Percentiles rank a stretch among this genome's conserved stretches.
Conservation (phyloP, 1,139 yeast species). For the Yamadazyma taylorii region DNA sequence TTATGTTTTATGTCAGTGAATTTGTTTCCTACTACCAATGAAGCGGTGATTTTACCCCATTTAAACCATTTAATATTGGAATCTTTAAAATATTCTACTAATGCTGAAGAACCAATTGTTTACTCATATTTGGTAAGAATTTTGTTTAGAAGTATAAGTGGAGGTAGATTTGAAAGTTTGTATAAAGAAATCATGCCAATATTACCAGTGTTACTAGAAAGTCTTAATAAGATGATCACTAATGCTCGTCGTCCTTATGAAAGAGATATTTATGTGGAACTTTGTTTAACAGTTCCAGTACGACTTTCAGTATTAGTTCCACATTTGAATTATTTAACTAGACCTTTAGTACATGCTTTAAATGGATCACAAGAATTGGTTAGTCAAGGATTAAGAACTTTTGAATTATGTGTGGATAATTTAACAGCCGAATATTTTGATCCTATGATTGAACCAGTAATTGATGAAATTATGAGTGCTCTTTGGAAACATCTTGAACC, state of each 20-base stretch:
- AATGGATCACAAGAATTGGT: constrained; percentile 90
- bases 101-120: constrained; percentile 89
- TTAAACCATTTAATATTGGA: constrained; percentile 78
- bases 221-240: constrained; percentile 77
- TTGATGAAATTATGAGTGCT: constrained; percentile 90
- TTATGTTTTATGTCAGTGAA: constrained; percentile 95
- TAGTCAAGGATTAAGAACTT: constrained; percentile 88
- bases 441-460: constrained; percentile 93
- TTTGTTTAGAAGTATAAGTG: constrained; percentile 90
- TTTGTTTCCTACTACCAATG: constrained; percentile 84
- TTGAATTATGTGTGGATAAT: constrained; percentile 96
- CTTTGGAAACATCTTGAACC: constrained; percentile 91
- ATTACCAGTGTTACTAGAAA: constrained; percentile 80
- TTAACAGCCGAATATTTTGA: constrained; percentile 95
- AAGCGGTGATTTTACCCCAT: constrained; percentile 83
- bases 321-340: constrained; percentile 80
- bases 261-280: constrained; percentile 88
- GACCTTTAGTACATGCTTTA: constrained; percentile 87
- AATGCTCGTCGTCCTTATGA: constrained; percentile 89
- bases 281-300: constrained; percentile 94
- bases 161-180: constrained; percentile 89
- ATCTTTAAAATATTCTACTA: constrained; percentile 76
- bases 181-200: constrained; percentile 93
- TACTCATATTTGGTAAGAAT: constrained; percentile 88
- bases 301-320: constrained; percentile 91